Evolutionary conservation across 441 rosid genomes (phyloP), one percentile per base, ranked within the genome.

Genomic region (Jatropha multifida): DNA sequence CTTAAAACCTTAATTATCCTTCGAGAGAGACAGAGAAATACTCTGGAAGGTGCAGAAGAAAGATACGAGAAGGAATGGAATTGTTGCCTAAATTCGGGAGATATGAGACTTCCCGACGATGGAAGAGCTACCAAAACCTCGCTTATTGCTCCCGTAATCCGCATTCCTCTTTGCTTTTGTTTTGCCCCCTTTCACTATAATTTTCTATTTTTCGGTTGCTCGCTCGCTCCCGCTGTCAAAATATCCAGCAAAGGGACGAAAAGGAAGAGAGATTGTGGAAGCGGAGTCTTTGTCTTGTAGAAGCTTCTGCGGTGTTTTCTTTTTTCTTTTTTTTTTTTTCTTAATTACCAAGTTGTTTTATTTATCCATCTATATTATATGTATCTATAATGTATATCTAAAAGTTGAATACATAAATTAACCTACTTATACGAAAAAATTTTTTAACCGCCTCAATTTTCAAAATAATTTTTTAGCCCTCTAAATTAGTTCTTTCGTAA

Each of bases 21-120:
- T 32, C 64, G 63, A 72, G 48, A 54, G 17, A 56, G 65, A 75
- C 14, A 70, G 40, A 71, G n/a, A 48, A 15, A 26, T 83, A 88
- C 90, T 76, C 81, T 86, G 77, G 80, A 75, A 55, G 77, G 68
- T 61, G 83, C 71, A 77, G 87, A 78, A 69, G 76, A 81, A 46
- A 84, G 75, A 78, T 69, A 81, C 68, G 82, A 60, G 79, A 83
- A 74, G 52, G 80, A 76, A 63, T 61, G 76, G 71, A 65, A 75
- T 77, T 51, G 72, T 17, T 82, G 85, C 23, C 76, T 80, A 75
- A 80, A 81, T 18, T 65, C 27, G 78, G 78, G 52, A 64, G 77
- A 78, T 55, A 74, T 63, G 77, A 77, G 81, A 77, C 78, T 70
- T 20, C 4, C 76, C 20, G 81, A 63, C 5, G 87, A 80, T 49